Evolutionary conservation across 2,329 filamentous ascomycete genomes (phyloP).

Genomic region (Calonectria ilicicola): DNA sequence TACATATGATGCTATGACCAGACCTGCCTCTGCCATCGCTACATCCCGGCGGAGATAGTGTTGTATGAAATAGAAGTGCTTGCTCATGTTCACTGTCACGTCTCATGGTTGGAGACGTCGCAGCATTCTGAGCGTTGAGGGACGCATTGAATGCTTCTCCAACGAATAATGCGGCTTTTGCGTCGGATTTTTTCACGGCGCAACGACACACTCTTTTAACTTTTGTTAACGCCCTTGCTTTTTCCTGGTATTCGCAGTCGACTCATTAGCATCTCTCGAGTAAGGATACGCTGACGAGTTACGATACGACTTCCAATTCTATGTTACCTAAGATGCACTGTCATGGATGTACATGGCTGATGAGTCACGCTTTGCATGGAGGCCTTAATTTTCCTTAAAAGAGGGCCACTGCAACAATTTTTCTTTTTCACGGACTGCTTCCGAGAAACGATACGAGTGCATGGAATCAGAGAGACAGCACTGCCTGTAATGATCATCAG

Average conservation of each 20-base stretch:
- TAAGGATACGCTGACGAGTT: slow-evolving; percentile 51
- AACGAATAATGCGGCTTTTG: slow-evolving; percentile 24
- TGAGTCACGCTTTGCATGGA: slow-evolving; percentile 58
- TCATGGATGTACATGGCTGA: slow-evolving; percentile 57
- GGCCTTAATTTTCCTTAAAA: slow-evolving; percentile 47
- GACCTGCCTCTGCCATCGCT: slow-evolving; percentile 59
- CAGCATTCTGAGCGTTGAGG: slow-evolving; percentile 17
- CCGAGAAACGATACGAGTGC: slow-evolving; percentile 46
- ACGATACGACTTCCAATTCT: slow-evolving; percentile 51
- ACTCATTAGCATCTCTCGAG: slow-evolving; percentile 43
- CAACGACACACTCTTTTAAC: slow-evolving; percentile 34
- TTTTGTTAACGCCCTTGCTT: slow-evolving; percentile 35
- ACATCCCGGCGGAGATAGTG: slow-evolving; percentile 54
- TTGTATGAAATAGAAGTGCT: neutral
- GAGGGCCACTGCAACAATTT: slow-evolving; percentile 37
- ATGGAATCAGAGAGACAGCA: slow-evolving; percentile 46
- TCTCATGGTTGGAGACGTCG: slow-evolving; percentile 3
- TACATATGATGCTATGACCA: slow-evolving; percentile 62
- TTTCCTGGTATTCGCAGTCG: slow-evolving; percentile 45
- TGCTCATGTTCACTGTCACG: slow-evolving; percentile 14
- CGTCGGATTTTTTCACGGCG: slow-evolving; percentile 11
- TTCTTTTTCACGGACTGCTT: slow-evolving; percentile 42
- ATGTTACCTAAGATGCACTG: slow-evolving; percentile 49
- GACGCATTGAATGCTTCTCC: slow-evolving; percentile 11
- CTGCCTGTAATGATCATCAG: slow-evolving; percentile 54